Conservation (phyloP, 257 asterid genomes). For the Cinchona pubescens region DNA sequence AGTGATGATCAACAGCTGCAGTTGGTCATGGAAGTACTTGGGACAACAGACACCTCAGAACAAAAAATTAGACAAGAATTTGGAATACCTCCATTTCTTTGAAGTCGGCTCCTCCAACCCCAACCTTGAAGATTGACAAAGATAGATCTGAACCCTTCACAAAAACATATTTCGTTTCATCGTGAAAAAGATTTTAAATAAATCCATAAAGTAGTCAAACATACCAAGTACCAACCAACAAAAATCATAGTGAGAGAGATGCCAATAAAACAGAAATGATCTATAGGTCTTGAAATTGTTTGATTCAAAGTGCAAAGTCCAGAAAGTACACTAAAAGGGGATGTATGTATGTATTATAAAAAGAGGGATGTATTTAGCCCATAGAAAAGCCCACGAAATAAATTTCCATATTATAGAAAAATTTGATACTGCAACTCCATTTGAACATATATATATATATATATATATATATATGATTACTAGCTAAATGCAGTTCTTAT, state of each 20-base stretch:
- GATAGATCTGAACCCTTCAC: conserved; percentile 97
- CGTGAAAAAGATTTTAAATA: conserved; percentile 39
- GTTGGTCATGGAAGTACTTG: conserved; percentile 4
- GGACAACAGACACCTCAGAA: conserved; percentile 10
- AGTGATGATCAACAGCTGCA: not conserved
- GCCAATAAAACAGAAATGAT: not conserved
- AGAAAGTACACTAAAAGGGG: not conserved
- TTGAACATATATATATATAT: too few species aligned
- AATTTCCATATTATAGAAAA: not conserved
- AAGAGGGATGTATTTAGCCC: not conserved
- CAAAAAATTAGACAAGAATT: conserved; percentile 15
- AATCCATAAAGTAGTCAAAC: not conserved
- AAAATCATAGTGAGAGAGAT: not conserved
- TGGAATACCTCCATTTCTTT: conserved; percentile 91
- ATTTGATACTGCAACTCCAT: not conserved
- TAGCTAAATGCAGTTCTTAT: not conserved
- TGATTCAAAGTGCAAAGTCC: not conserved
- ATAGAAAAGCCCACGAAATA: not conserved
- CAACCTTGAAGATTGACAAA: conserved; percentile 86
- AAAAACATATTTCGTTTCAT: conserved; percentile 92
- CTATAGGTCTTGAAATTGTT: not conserved
- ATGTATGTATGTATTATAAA: too few species aligned
- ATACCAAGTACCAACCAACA: conserved; percentile 1
- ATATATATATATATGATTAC: not conserved
- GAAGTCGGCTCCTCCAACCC: conserved; percentile 99